These are phyloP conservation scores for Hanseniaspora pseudoguilliermondii DNA, from an alignment of 805 yeast genomes.

Conservation along the genomic window DNA sequence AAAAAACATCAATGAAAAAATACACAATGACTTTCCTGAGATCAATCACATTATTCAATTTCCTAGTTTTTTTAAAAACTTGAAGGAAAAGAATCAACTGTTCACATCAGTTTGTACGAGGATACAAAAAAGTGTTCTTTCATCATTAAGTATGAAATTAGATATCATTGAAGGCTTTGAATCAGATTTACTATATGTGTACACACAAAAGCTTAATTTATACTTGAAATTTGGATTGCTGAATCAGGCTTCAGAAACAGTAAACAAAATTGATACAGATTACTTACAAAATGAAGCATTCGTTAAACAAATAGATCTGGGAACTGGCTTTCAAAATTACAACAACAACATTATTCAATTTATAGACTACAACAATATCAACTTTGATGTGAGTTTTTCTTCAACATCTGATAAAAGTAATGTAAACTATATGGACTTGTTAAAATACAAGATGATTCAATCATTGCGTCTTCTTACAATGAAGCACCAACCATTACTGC, in stretches of 20 bases:
- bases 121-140: not conserved
- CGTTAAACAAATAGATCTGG: not conserved
- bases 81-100: slow-evolving; percentile 1
- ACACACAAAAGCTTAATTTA: slow-evolving; percentile 22
- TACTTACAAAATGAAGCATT: slow-evolving; percentile 11
- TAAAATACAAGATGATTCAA: not conserved
- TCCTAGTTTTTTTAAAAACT: slow-evolving; percentile 4
- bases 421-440: not conserved
- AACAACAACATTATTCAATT: not conserved
- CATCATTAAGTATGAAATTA: slow-evolving; percentile 10
- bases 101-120: not conserved
- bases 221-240: slow-evolving; percentile 21
- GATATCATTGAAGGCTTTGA: slow-evolving; percentile 9
- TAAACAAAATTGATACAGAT: slow-evolving; percentile 16
- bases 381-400: not conserved
- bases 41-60: slow-evolving; percentile 4
- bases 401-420: not conserved
- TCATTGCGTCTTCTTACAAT: not conserved
- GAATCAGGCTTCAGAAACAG: slow-evolving; percentile 21
- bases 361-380: not conserved
- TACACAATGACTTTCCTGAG: slow-evolving; percentile 25
- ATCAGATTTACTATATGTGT: slow-evolving; percentile 14
- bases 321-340: not conserved
- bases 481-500: slow-evolving; percentile 2
- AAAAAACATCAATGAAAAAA: slow-evolving; percentile 24